phyloP scores from a whole-genome alignment of 2,329 filamentous ascomycete species.

The Aspergillus piperis region DNA sequence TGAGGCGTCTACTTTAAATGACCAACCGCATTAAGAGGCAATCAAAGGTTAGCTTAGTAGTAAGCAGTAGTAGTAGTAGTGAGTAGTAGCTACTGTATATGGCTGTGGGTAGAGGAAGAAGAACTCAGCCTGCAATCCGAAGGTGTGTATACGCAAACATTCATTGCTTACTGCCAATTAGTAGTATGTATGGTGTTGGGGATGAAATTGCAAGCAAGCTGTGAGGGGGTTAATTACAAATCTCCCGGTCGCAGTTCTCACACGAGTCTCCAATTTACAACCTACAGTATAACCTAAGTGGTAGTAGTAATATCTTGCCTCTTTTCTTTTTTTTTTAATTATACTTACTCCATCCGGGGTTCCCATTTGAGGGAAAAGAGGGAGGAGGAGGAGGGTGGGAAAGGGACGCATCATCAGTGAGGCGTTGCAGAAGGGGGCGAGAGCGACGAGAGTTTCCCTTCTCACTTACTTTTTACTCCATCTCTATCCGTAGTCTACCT shows the following conservation, averaged over 20 bases:
- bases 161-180: too few species aligned
- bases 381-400: too few species aligned
- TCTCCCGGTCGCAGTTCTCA: background rate
- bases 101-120: too few species aligned
- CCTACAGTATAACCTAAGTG: too few species aligned
- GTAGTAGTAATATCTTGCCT: background rate
- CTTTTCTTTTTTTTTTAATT: background rate
- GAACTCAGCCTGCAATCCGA: too few species aligned
- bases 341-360: background rate
- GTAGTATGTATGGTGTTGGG: background rate
- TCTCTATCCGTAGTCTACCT: background rate
- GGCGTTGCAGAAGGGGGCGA: background rate
- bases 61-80: too few species aligned
- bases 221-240: background rate
- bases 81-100: too few species aligned
- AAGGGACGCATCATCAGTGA: constrained; percentile 8
- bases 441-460: background rate
- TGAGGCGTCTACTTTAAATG: constrained; percentile 8
- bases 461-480: background rate
- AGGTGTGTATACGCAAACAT: too few species aligned
- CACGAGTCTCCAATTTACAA: too few species aligned
- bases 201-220: background rate
- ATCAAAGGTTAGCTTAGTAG: too few species aligned
- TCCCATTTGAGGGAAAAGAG: too few species aligned
- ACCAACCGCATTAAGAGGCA: background rate